phyloP scores from a whole-genome alignment of 2,329 filamentous ascomycete genomes.

The Xylaria sp. region DNA sequence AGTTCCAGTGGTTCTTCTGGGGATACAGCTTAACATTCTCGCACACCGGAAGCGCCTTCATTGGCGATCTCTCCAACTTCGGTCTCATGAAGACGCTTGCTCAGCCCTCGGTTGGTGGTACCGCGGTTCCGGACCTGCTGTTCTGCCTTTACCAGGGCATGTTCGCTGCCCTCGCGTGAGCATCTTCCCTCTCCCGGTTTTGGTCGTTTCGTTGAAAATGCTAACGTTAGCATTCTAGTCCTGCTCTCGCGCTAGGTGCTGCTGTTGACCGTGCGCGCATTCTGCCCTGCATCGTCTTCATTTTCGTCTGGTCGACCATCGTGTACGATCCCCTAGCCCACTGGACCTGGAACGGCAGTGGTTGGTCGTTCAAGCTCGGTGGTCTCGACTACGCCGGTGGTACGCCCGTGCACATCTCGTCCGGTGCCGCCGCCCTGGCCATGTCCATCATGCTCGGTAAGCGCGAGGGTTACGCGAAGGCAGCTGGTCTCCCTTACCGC shows the following conservation, averaged over 20 bases:
- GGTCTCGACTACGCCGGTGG: slow-evolving; percentile 71
- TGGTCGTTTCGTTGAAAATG: not conserved
- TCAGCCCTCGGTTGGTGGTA: slow-evolving; percentile 67
- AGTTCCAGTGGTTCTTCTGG: slow-evolving; percentile 96
- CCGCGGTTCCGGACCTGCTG: slow-evolving; percentile 70
- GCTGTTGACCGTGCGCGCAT: slow-evolving; percentile 58
- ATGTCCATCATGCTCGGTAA: slow-evolving; percentile 70
- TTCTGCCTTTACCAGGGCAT: slow-evolving; percentile 86
- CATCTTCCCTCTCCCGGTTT: not conserved
- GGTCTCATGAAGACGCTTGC: slow-evolving; percentile 73
- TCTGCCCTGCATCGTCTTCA: slow-evolving; percentile 58
- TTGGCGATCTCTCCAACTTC: slow-evolving; percentile 76
- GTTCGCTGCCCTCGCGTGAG: slow-evolving; percentile 84
- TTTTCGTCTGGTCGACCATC: slow-evolving; percentile 66
- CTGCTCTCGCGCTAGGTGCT: slow-evolving; percentile 54
- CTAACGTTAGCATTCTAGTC: slow-evolving; percentile 31
- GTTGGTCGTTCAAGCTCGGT: slow-evolving; percentile 64
- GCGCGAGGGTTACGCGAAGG: slow-evolving; percentile 56
- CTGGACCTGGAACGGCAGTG: slow-evolving; percentile 72
- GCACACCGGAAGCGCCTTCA: slow-evolving; percentile 69
- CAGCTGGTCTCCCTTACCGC: slow-evolving; percentile 58
- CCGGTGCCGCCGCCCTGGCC: slow-evolving; percentile 64
- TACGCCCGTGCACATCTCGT: slow-evolving; percentile 69
- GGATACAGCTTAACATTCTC: slow-evolving; percentile 84
- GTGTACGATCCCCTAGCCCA: slow-evolving; percentile 71